Evolutionary conservation across 768 basidiomycete genomes (phyloP).

Genomic region (Naematelia encephala): DNA sequence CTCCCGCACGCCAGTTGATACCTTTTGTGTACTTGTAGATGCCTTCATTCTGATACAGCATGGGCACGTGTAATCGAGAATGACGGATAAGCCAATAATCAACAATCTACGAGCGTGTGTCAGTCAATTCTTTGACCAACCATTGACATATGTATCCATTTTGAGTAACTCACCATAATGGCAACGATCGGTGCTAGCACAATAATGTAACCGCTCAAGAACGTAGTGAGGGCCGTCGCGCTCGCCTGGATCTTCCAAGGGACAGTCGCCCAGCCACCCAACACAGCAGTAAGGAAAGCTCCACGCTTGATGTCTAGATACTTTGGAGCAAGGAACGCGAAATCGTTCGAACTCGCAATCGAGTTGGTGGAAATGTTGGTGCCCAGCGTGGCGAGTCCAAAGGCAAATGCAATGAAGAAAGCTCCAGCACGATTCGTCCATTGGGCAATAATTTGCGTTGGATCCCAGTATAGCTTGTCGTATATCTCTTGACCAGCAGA

Average conservation of each 20-base stretch:
- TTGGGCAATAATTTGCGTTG: conserved; percentile 63
- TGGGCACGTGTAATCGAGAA: conserved; percentile 71
- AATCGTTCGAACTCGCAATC: conserved; percentile 73
- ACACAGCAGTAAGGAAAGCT: conserved; percentile 65
- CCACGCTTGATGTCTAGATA: conserved; percentile 81
- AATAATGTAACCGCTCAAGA: conserved; percentile 65
- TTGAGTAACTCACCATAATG: conserved; percentile 59
- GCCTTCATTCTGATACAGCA: conserved; percentile 76
- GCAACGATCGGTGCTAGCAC: conserved; percentile 83
- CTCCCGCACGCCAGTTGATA: conserved; percentile 75
- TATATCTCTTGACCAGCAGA: conserved; percentile 71
- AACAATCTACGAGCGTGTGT: conserved; percentile 22
- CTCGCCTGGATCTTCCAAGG: conserved; percentile 78
- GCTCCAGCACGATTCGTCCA: conserved; percentile 83
- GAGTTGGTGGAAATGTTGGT: conserved; percentile 73
- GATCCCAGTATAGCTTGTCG: conserved; percentile 67
- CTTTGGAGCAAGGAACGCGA: conserved; percentile 70
- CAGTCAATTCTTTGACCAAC: no score
- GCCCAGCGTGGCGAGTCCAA: conserved; percentile 68
- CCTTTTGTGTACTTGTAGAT: conserved; percentile 75
- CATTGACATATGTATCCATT: no score
- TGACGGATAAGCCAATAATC: conserved; percentile 69
- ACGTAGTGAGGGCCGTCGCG: conserved; percentile 36
- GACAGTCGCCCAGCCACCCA: conserved; percentile 80
- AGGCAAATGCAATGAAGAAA: conserved; percentile 76